These are phyloP conservation scores for Lenwebbia sp. DNA, from an alignment of 345 rosid genomes.

Conservation along the genomic window DNA sequence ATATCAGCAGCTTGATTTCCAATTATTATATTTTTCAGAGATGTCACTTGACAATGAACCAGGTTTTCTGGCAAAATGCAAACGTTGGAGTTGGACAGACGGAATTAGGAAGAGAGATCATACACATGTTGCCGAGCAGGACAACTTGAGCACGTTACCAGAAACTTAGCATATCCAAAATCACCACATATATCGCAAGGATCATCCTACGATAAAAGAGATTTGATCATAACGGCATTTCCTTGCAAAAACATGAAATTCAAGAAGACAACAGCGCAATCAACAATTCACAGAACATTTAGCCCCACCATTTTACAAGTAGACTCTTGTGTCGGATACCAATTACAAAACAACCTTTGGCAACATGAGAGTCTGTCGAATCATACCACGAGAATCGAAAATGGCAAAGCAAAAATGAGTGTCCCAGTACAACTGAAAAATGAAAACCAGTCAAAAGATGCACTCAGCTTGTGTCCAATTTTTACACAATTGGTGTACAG, in stretches of 20 bases:
- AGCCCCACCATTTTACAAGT: background rate
- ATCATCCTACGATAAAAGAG: conserved; percentile 11
- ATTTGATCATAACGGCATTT: background rate
- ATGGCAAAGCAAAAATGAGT: too few species aligned
- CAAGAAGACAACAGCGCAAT: background rate
- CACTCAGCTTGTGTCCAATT: too few species aligned
- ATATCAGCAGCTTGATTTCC: background rate
- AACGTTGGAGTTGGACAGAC: background rate
- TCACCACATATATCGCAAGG: conserved; percentile 34
- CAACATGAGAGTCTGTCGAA: too few species aligned
- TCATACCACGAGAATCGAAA: too few species aligned
- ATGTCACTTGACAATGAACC: background rate
- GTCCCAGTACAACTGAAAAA: too few species aligned
- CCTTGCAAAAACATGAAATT: background rate
- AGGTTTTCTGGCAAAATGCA: too few species aligned
- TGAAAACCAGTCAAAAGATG: too few species aligned
- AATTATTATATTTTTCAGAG: background rate
- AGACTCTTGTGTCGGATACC: too few species aligned
- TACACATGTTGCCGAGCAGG: conserved; percentile 34
- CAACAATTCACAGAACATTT: background rate
- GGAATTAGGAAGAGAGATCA: conserved; percentile 3
- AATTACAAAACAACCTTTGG: too few species aligned
- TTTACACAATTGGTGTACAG: too few species aligned
- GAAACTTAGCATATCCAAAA: conserved; percentile 13
- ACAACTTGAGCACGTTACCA: conserved; percentile 32